Base-by-base conservation (phyloP, 116 monocot species). In the Iris pallida region DNA sequence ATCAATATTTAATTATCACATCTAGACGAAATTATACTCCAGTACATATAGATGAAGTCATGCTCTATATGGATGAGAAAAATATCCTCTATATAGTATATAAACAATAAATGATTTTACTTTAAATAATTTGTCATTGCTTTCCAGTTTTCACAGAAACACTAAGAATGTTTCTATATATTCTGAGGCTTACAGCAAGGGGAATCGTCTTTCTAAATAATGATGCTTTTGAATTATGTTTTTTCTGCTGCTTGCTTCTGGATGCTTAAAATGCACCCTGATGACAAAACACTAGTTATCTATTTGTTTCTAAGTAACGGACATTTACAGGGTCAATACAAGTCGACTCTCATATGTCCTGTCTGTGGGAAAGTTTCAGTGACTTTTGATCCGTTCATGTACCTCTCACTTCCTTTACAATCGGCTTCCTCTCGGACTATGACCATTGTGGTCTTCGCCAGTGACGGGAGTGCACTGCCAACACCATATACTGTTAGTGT, bases 331-430 rank as follows among this genome's bases (percentile, higher is more conserved):
- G 97, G 97, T 17, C 97, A 98, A 72, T 98, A 90, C 88, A 98
- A 98, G 79, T 98, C 93, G 41, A 98, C 93, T 73, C 73, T 98
- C 43, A 87, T 98, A 16, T 98, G 97, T 71, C 97, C 97, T 63
- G 92, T 92, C 0, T 97, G 97, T 69, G 83, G 76, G 56, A 98
- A 98, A 76, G 83, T 98, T 60, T 98, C 97, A 4, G 97, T 98
- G 77, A 98, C 90, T 44, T 98, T 98, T 85, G 93, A 98, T 79
- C 97, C 97, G 45, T 98, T 98, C 73, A 98, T 98, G 97, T 92
- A 98, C 67, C 97, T 98, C 11, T 98, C 97, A 6, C 78, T 98
- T 61, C 97, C 92, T 70, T 71, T 98, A 59, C 97, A 98, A 87
- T 90, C 87, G 53, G 85, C 93, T 7, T 85, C 83, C 69, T 63